Evolutionary conservation across 805 yeast species (phyloP), one percentile per base, ranked within the genome.

Genomic region (Candida sphagnicola): DNA sequence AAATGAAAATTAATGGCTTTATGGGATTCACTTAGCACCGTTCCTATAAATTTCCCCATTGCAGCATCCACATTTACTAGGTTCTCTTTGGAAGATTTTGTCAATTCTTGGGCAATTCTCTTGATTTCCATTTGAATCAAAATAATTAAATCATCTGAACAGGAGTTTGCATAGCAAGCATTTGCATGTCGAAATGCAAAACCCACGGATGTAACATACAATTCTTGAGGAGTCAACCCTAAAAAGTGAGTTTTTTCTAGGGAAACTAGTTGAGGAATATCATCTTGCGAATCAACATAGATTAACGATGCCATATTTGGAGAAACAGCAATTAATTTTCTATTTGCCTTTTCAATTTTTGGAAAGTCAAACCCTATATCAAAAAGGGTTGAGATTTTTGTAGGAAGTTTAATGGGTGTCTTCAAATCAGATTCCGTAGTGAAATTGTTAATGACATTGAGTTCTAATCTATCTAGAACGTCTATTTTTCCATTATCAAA

Each of bases 1-100:
- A 87, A 68, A 23, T 80, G 77, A 50, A 87, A 80, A 50, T 79
- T 83, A 43, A 88, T 73, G 1, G 93, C 80, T n/a, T 80, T 62
- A 53, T 87, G 95, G 2, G 82, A 70, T 53, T 88, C 95, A 39
- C 75, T 67, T 13, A 83, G 54, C 2, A 82, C 59, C 1, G 74
- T 61, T 6, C 57, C 49, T 58, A 64, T 28, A 69, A 67, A 48
- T 61, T 52, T 41, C 2, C 50, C 51, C 6, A 49, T 37, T 12
- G 46, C 50, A n/a, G 25, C 31, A 11, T 25, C 28, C 4, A 30
- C 31, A 13, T 42, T 43, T 40, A 12, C 13, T 33, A 14, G 23
- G 14, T 10, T 21, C 17, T 8, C 51, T 56, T 8, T 40, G 23
- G 5, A 43, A 29, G 25, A 44, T 35, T 15, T 54, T 40, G 10